Conservation (phyloP, 176 grass and related monocot species). For the bread wheat (Triticum aestivum) region DNA sequence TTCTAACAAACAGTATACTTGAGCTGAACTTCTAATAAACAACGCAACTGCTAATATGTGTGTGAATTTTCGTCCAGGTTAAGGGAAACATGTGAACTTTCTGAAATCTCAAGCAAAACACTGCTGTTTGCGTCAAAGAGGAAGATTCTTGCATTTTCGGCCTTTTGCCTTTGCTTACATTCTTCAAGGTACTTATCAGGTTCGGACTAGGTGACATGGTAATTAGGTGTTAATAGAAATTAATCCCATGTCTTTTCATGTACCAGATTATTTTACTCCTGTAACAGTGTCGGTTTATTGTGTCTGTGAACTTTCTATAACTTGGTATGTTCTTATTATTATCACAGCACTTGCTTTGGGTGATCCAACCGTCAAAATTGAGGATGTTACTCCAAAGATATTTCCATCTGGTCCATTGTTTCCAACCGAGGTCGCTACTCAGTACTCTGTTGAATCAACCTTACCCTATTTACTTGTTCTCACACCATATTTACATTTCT, state of each 20-base stretch:
- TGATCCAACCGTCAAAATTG: constrained; percentile 61
- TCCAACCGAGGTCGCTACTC: constrained; percentile 73
- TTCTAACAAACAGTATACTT: background rate
- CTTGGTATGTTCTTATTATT: constrained; percentile 1
- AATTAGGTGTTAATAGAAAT: constrained; percentile 22
- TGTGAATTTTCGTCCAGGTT: constrained; percentile 34
- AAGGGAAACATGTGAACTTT: constrained; percentile 35
- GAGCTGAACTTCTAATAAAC: background rate
- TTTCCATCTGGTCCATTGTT: constrained; percentile 73
- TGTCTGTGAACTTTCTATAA: background rate
- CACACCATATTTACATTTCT: constrained; percentile 9
- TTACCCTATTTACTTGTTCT: constrained; percentile 11
- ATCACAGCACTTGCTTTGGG: constrained; percentile 73
- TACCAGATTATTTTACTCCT: background rate
- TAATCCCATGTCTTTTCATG: background rate
- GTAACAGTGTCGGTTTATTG: background rate
- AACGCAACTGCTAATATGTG: background rate
- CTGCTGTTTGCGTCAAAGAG: constrained; percentile 49
- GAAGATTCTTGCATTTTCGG: constrained; percentile 60
- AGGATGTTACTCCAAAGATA: constrained; percentile 71
- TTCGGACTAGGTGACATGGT: constrained; percentile 53
- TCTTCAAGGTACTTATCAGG: constrained; percentile 90
- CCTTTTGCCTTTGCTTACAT: constrained; percentile 67
- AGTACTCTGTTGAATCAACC: constrained; percentile 6
- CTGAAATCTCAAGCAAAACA: constrained; percentile 34